Evolutionary conservation across 129 eudicot genomes (phyloP), one percentile per base, ranked within the genome.

Genomic region (Helianthus tuberosus): DNA sequence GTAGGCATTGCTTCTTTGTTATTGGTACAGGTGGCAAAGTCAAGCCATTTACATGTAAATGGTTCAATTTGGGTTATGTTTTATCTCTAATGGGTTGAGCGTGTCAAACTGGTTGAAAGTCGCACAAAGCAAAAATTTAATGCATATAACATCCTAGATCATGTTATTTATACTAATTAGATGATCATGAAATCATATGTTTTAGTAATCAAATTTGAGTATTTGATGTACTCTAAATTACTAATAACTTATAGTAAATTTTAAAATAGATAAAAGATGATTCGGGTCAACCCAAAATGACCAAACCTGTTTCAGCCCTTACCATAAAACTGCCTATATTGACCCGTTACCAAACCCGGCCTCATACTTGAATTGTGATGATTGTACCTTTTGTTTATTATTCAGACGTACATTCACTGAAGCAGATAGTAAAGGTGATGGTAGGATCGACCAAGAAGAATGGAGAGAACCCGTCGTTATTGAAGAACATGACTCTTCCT

Each of bases 401-500:
- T 63, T 5, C 43, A 84, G 92, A 84, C 89, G 27, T n/a, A n/a
- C n/a, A n/a, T 81, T 87, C 66, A 71, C 77, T 13, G 89, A 87
- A 46, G 93, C 80, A 17, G 93, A 87, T 82, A 60, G 64, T 6
- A 83, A 79, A 71, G 72, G 83, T 44, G 93, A 85, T 48, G 87
- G 93, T 55, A 80, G 69, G 84, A 87, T 87, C 41, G 93, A 87
- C 55, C 70, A 55, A 51, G 82, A 87, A 73, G 89, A 87, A 79
- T 87, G 89, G 93, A 74, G 60, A 39, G 83, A 84, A 84, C 77
- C 92, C 87, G 3, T 75, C 92, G 9, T 38, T 76, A 8, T 68
- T 81, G 72, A 87, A 75, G 87, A 81, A 84, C 77, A 84, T 84
- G 92, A 87, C 89, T 5, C 74, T 84, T 76, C 92, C 89, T 52